Evolutionary conservation across 352 stramenopile species (phyloP).

Genomic region (Pythium periplocum): DNA sequence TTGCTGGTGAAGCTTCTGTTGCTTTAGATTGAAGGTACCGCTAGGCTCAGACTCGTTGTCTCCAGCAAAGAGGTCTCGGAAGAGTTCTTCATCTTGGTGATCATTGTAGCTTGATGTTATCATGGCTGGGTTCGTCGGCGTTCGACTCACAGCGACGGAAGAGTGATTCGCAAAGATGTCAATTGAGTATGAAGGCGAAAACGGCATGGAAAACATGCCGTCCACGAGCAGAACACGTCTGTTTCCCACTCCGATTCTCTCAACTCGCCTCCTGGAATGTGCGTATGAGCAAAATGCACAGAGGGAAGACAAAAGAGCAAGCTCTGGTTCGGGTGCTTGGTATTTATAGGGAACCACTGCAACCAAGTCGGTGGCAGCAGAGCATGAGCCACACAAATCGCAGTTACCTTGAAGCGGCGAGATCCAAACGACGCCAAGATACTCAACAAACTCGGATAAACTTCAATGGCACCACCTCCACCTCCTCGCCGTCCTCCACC

Average conservation of each 20-base stretch:
- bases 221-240: too few relatives aligned
- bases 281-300: too few relatives aligned
- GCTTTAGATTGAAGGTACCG: too few relatives aligned
- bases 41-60: slow-evolving; percentile 24
- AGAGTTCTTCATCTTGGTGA: slow-evolving; percentile 59
- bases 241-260: too few relatives aligned
- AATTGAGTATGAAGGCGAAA: slow-evolving; percentile 28
- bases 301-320: too few relatives aligned
- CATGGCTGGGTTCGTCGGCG: slow-evolving; percentile 16
- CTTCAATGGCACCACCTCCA: too few relatives aligned
- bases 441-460: too few relatives aligned
- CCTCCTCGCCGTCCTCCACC: background rate
- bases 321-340: background rate
- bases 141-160: slow-evolving; percentile 27
- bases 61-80: slow-evolving; percentile 48
- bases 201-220: too few relatives aligned
- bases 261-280: too few relatives aligned
- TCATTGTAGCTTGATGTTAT: slow-evolving; percentile 4
- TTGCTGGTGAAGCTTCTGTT: too few relatives aligned
- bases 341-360: slow-evolving; percentile 13
- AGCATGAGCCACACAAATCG: too few relatives aligned
- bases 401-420: too few relatives aligned
- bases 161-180: slow-evolving; percentile 58
- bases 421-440: background rate
- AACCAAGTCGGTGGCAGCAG: background rate